Evolutionary conservation across 2,329 filamentous ascomycete genomes (phyloP).

Genomic region (Septoria linicola): DNA sequence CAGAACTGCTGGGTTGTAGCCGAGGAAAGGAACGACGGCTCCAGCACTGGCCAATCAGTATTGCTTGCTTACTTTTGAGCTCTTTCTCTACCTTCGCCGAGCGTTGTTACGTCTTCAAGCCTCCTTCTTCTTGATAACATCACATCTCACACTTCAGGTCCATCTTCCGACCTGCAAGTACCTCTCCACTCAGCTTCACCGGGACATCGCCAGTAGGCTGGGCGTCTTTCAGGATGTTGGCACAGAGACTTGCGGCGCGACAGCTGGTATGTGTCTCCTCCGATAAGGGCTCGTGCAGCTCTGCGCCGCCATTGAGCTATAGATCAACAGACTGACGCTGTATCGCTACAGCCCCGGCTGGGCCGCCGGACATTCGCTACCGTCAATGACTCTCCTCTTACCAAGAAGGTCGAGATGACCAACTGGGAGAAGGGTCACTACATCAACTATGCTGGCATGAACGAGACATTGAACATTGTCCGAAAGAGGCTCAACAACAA

Average conservation of each 20-base stretch:
- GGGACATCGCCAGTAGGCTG: constrained; percentile 25
- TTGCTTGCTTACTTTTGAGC: constrained; percentile 15
- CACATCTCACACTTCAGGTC: constrained; percentile 19
- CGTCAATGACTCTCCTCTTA: constrained; percentile 78
- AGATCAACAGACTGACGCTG: constrained; percentile 23
- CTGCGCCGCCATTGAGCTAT: constrained; percentile 13
- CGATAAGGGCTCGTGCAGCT: constrained; percentile 20
- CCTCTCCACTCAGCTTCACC: constrained; percentile 17
- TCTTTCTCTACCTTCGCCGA: constrained; percentile 21
- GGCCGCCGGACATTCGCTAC: constrained; percentile 73
- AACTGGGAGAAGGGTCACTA: constrained; percentile 94
- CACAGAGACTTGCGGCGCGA: constrained; percentile 41
- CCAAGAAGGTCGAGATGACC: constrained; percentile 97
- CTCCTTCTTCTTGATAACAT: constrained; percentile 24
- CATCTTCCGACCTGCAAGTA: constrained; percentile 28
- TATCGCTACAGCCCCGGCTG: constrained; percentile 31
- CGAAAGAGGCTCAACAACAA: constrained; percentile 78
- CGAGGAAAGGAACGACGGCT: constrained; percentile 6
- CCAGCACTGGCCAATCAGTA: constrained; percentile 7
- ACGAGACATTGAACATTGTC: constrained; percentile 91
- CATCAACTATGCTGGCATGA: constrained; percentile 99
- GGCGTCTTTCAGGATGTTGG: constrained; percentile 38
- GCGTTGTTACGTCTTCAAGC: no score
- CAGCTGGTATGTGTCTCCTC: constrained; percentile 40
- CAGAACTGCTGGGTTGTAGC: constrained; percentile 6